These are phyloP conservation scores for Austroboletus novae-zelandiae DNA, from an alignment of 1,284 basidiomycete genomes.

Conservation along the genomic window DNA sequence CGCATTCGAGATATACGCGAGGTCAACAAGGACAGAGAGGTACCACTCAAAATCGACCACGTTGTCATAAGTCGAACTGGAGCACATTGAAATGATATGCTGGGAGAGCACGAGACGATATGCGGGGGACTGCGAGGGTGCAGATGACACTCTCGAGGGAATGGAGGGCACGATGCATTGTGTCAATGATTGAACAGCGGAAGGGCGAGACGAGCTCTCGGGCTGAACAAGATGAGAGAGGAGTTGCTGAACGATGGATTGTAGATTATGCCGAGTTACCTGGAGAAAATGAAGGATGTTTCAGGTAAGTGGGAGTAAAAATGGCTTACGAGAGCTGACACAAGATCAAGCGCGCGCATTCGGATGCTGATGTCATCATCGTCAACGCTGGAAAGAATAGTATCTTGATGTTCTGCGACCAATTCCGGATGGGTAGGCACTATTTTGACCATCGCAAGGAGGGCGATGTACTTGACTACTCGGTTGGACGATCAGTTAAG, in stretches of 20 bases:
- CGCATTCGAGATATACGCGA: constrained; percentile 82
- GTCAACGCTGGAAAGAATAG: constrained; percentile 86
- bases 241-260: constrained; percentile 85
- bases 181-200: constrained; percentile 61
- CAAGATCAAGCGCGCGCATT: constrained; percentile 91
- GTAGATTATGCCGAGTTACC: constrained; percentile 82
- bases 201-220: constrained; percentile 49
- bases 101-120: constrained; percentile 84
- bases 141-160: constrained; percentile 39
- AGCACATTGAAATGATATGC: constrained; percentile 80
- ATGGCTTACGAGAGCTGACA: constrained; percentile 82
- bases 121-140: constrained; percentile 66
- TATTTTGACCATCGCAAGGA: constrained; percentile 94
- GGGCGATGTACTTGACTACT: constrained; percentile 93
- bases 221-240: constrained; percentile 81
- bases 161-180: constrained; percentile 46
- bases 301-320: not conserved
- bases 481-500: constrained; percentile 20
- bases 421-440: constrained; percentile 91
- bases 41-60: constrained; percentile 97
- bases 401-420: constrained; percentile 90
- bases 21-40: constrained; percentile 87
- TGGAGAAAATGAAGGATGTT: constrained; percentile 33
- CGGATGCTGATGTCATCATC: constrained; percentile 96
- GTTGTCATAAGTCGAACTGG: constrained; percentile 81